Base-by-base conservation (phyloP, 1,284 basidiomycete genomes). In the Apiotrichum domesticum region DNA sequence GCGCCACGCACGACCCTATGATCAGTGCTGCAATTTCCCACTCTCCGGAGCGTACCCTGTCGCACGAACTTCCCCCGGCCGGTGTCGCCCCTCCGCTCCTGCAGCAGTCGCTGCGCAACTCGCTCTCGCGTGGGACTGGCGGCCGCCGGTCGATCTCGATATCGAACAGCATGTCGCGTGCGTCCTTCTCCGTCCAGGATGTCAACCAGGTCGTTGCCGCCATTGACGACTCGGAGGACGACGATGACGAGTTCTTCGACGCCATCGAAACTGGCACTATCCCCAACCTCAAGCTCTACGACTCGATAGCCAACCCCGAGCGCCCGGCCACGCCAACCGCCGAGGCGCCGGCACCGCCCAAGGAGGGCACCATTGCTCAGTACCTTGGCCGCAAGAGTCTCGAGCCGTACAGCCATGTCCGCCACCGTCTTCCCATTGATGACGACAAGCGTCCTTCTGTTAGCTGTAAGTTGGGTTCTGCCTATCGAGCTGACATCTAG, bases 201-300 rank as follows among this genome's bases (percentile, higher is more conserved):
- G 59, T 76, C 67, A 54, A 65, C 52, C 65, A 69, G 9, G 62
- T 75, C 21, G 64, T 65, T 1, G 71, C 66, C 1, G 70, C 69
- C 13, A 55, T 59, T 7, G 66, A 69, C 21, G 80, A 80, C 1
- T 63, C 62, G 9, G 78, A 79, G 39, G 91, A 94, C 63, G 89
- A 90, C 52, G 91, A 94, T 68, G 93, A 98, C 77, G 93, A 98
- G 76, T 98, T 98, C 78, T 98, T 96, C 69, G 95, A 98, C 72
- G 93, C 94, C 15, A 93, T 97, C 68, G 95, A 98, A 70, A 79
- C 85, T 9, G 87, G 87, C 54, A 83, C 80, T 35, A 78, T 94
- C 0, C 88, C 89, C 63, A 73, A 73, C 56, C 80, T 92, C 4
- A 77, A 87, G 43, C 80, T 92, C 32, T 81, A 83, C 51, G 80